These are phyloP conservation scores for Hevea brasiliensis DNA, from an alignment of 345 rosid species.

Conservation along the genomic window DNA sequence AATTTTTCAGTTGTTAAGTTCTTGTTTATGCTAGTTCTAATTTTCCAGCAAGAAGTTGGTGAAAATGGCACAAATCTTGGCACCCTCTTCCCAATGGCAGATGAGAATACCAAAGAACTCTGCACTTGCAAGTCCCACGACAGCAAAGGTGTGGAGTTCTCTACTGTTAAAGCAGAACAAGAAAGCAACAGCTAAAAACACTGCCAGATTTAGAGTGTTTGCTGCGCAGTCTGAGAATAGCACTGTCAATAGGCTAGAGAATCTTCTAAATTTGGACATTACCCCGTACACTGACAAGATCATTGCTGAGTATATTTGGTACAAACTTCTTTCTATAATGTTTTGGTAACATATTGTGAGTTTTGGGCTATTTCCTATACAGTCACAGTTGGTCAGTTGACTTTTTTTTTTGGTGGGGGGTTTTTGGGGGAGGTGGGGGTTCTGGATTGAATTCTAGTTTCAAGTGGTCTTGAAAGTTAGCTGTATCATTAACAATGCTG, in stretches of 20 bases:
- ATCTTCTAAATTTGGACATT: constrained; percentile 73
- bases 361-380: background rate
- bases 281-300: constrained; percentile 81
- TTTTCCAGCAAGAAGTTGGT: constrained; percentile 36
- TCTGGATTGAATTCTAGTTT: background rate
- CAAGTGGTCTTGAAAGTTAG: background rate
- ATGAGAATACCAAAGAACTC: constrained; percentile 64
- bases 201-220: constrained; percentile 55
- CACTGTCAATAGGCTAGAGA: constrained; percentile 69
- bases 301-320: constrained; percentile 98
- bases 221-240: constrained; percentile 67
- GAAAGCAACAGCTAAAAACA: constrained; percentile 44
- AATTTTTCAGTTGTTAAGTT: constrained; percentile 2
- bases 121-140: constrained; percentile 37
- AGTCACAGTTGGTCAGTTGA: too few species aligned
- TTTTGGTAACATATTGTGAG: background rate
- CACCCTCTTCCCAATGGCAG: constrained; percentile 77
- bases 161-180: constrained; percentile 66
- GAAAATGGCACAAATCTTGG: constrained; percentile 86
- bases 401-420: too few species aligned
- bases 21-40: constrained; percentile 10
- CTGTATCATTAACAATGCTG: background rate
- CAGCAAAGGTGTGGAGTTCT: constrained; percentile 65
- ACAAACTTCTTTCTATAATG: constrained; percentile 16
- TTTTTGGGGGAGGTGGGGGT: too few species aligned